These are phyloP conservation scores for Rhizopogon vulgaris DNA, from an alignment of 768 basidiomycete genomes.

Conservation along the genomic window DNA sequence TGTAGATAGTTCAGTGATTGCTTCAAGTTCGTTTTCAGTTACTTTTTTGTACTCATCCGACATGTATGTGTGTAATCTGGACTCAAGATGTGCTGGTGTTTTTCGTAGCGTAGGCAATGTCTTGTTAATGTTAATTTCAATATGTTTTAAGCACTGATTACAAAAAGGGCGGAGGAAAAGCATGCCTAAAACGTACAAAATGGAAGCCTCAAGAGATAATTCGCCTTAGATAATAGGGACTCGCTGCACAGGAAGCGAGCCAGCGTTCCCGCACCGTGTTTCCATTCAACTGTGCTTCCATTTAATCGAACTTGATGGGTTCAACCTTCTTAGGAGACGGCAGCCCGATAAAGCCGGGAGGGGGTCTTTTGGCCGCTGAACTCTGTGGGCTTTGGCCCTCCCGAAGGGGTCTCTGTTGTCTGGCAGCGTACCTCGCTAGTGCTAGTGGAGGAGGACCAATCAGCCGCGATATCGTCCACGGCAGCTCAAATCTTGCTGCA, in stretches of 20 bases:
- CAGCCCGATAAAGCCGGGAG: constrained; percentile 17
- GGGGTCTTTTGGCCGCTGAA: constrained; percentile 19
- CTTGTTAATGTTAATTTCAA: background rate
- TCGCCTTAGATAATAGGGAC: background rate
- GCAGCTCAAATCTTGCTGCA: constrained; percentile 67
- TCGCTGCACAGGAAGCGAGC: background rate
- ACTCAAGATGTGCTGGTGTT: background rate
- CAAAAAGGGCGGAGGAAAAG: constrained; percentile 4
- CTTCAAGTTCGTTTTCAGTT: constrained; percentile 4
- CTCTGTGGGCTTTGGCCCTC: constrained; percentile 13
- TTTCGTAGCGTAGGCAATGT: background rate
- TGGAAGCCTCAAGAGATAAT: background rate
- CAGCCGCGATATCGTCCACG: constrained; percentile 74
- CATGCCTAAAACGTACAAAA: constrained; percentile 6
- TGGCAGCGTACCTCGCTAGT: constrained; percentile 38
- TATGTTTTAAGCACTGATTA: background rate
- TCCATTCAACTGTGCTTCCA: constrained; percentile 10
- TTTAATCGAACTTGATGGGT: constrained; percentile 35
- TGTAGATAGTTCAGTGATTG: constrained; percentile 2
- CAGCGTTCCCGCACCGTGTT: background rate
- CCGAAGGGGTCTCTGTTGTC: constrained; percentile 7
- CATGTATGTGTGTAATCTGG: background rate
- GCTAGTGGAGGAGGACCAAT: constrained; percentile 71
- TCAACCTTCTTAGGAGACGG: constrained; percentile 41
- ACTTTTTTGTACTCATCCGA: background rate